Conservation (phyloP, 208 protist genomes). For the Trypanosoma cruzi region DNA sequence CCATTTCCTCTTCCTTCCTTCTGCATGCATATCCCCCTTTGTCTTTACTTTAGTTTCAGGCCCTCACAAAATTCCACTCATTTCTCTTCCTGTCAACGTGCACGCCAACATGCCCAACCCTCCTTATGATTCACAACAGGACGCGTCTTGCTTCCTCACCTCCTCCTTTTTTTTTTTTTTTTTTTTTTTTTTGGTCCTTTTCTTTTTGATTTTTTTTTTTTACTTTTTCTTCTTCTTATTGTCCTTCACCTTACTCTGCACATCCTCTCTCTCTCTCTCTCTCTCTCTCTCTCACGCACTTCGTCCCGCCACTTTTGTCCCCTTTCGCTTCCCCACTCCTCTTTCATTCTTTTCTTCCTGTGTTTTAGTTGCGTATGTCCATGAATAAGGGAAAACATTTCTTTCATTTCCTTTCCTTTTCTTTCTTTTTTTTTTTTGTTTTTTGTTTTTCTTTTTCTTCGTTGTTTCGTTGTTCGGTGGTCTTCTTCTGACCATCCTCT, state of each 20-base stretch:
- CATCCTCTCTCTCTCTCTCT: background rate
- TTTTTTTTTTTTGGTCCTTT: slow-evolving; percentile 27
- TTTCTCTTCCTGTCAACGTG: background rate
- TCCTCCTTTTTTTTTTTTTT: slow-evolving; percentile 1
- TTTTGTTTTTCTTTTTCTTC: slow-evolving; percentile 1
- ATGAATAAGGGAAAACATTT: slow-evolving; percentile 9
- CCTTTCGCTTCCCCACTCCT: background rate
- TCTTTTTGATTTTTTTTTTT: too few relatives aligned
- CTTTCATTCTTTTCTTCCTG: slow-evolving; percentile 20
- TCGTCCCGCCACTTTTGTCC: slow-evolving; percentile 8
- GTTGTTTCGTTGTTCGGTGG: background rate
- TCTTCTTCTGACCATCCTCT: slow-evolving; percentile 17
- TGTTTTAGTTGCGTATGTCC: slow-evolving; percentile 1
- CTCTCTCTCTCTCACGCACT: background rate
- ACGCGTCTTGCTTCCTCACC: background rate
- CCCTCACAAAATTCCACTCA: background rate
- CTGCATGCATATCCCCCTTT: background rate
- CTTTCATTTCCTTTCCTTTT: slow-evolving; percentile 5
- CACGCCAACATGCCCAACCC: background rate
- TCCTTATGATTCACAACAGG: background rate
- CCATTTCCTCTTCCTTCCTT: background rate
- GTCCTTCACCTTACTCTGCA: too few relatives aligned
- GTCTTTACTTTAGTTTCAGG: background rate
- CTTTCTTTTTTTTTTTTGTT: slow-evolving; percentile 21
- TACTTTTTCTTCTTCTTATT: slow-evolving; percentile 23